Base-by-base conservation (phyloP, 2,329 filamentous ascomycete species). In the Colletotrichum sp. region DNA sequence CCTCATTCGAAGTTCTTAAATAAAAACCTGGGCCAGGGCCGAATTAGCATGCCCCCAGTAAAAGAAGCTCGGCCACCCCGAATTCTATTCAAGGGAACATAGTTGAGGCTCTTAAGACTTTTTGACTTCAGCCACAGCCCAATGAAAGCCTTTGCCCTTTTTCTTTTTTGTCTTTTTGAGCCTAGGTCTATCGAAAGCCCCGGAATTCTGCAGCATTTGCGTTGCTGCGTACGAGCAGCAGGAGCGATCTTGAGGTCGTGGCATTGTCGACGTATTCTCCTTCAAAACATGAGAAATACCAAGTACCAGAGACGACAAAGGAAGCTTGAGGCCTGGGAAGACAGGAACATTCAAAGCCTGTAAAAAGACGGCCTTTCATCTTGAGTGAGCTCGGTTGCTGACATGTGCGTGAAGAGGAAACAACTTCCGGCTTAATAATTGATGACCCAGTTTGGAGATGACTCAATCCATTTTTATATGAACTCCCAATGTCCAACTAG, bases 11-110 rank as follows among this genome's bases (percentile, higher is more conserved):
- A 48, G n/a, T 0, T 48, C 19, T 22, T 13, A 22, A 12, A 48
- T 13, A 48, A 22, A 48, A 0, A 12, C 0, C 0, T 48, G 9
- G n/a, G 6, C n/a, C 44, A n/a, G 9, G n/a, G 44, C n/a, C 11
- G n/a, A 3, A 0, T 0, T 48, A 48, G 11, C 11, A 1, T 48
- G n/a, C 11, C 9, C 3, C 3, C n/a, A 1, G 44, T 22, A 6
- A 22, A 2, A 12, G 0, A 2, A 0, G 11, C 0, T n/a, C 19
- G 19, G 44, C 6, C 6, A 48, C 3, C 44, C 1, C 11, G 2
- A n/a, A 48, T 13, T 0, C 11, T 4, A 22, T 22, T 48, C 0
- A 22, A 5, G 44, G n/a, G 19, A 48, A 13, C 1, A 4, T 1
- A 48, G 3, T 48, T 22, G 3, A 13, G 44, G n/a, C 11, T 48